Evolutionary conservation across 108 stramenopile species (phyloP), one percentile per base, ranked within the genome.

Genomic region (Fragilaria radians): DNA sequence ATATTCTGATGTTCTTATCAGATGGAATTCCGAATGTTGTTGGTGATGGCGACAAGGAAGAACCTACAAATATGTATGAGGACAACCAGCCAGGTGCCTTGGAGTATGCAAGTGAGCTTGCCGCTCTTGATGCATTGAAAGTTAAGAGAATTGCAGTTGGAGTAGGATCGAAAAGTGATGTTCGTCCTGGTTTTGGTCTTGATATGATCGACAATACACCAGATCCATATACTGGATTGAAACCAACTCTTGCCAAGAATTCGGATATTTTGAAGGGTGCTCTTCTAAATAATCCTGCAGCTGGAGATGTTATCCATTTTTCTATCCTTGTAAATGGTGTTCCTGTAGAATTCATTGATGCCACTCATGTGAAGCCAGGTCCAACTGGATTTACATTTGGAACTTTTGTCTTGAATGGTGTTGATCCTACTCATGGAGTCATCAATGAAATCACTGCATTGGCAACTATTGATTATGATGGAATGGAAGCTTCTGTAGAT

Each of bases 21-120:
- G 72, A 73, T 42, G 72, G 72, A 18, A 57, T 54, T n/a, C 72
- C 72, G 2, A 68, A 63, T 32, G 58, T 68, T 22, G 36, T 51
- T 49, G 73, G 68, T 9, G 73, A 70, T 14, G 14, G 14, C 7
- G 36, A 42, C 36, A 7, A 14, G 11, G 36, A 42, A 42, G 36
- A 42, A 14, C 7, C 36, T 42, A 42, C 36, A 42, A 42, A 7
- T 7, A 14, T 11, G 36, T 11, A 42, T 7, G 36, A 42, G 36
- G 36, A 42, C 14, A 42, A 14, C 7, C 7, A 14, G 36, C 36
- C 42, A 22, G 7, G 14, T 19, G 34, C 42, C 21, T 4, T 46
- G 25, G 46, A 25, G 19, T 73, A 59, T 28, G 51, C 28, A 7
- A 63, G 62, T 5, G 67, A 73, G 57, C 45, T 73, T 1, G 46